phyloP scores from a whole-genome alignment of 257 asterid species.

The Rehmannia glutinosa region DNA sequence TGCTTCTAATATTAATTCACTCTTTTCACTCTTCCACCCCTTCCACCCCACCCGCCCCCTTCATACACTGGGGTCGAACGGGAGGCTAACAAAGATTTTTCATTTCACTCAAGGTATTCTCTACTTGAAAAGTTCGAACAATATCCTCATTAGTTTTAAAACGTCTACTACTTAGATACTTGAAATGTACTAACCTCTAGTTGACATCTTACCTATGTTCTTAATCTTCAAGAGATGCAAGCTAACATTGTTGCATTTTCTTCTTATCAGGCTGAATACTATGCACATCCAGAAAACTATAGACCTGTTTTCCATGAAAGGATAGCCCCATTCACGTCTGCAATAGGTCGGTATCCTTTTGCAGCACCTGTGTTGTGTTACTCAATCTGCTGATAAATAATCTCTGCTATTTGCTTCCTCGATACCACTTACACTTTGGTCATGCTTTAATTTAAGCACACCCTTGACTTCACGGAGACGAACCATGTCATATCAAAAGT shows the following conservation, averaged over 20 bases:
- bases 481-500: not conserved
- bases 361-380: too few relatives aligned
- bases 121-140: too few relatives aligned
- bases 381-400: not conserved
- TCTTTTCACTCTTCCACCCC: too few relatives aligned
- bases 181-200: not conserved
- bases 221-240: slow-evolving; percentile 1
- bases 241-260: slow-evolving; percentile 10
- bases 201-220: not conserved
- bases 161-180: not conserved
- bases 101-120: too few relatives aligned
- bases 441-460: not conserved
- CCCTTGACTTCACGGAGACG: not conserved
- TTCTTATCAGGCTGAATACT: slow-evolving; percentile 72
- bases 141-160: not conserved
- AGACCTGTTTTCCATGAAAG: slow-evolving; percentile 71
- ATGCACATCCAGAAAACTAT: slow-evolving; percentile 90
- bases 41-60: too few relatives aligned
- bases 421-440: not conserved
- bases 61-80: too few relatives aligned
- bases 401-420: not conserved
- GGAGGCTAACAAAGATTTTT: too few relatives aligned
- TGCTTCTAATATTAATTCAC: too few relatives aligned
- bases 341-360: slow-evolving; percentile 57
- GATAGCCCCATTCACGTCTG: slow-evolving; percentile 84